Conservation (phyloP, 129 eudicot genomes). For the Silybum marianum region DNA sequence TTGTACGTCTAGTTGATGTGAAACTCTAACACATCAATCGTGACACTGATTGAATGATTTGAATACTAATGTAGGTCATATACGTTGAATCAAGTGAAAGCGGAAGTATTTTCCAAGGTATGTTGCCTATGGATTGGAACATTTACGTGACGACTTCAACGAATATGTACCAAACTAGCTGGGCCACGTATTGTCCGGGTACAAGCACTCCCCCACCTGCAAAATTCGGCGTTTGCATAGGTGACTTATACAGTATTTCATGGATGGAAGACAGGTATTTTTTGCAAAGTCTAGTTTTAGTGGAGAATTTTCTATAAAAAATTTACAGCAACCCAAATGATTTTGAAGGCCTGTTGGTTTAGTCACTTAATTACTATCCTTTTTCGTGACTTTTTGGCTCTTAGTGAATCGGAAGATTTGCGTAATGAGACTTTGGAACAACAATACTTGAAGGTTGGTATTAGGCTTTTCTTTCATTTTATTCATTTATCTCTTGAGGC, state of each 20-base stretch:
- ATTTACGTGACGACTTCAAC: slow-evolving; percentile 68
- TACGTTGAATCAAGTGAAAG: neutral
- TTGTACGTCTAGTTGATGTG: neutral
- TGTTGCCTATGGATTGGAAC: slow-evolving; percentile 15
- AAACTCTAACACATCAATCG: neutral
- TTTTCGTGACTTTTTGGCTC: neutral
- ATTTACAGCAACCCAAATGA: neutral
- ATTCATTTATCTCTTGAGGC: neutral
- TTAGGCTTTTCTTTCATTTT: neutral
- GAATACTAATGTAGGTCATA: neutral
- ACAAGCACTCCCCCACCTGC: slow-evolving; percentile 52
- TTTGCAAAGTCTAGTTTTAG: neutral
- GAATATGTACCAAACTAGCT: slow-evolving; percentile 60
- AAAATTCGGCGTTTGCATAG: slow-evolving; percentile 69
- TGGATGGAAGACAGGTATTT: slow-evolving; percentile 98
- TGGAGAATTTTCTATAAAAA: neutral
- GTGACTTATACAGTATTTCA: slow-evolving; percentile 43
- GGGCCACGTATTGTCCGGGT: slow-evolving; percentile 76
- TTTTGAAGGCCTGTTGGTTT: neutral
- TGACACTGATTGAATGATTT: neutral
- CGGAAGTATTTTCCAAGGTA: neutral
- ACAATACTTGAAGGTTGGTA: slow-evolving; percentile 56
- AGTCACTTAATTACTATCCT: neutral
- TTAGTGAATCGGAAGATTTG: slow-evolving; percentile 69
- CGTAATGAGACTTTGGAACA: slow-evolving; percentile 59